These are phyloP conservation scores for Monosporozyma solicola DNA, from an alignment of 805 yeast genomes.

Conservation along the genomic window DNA sequence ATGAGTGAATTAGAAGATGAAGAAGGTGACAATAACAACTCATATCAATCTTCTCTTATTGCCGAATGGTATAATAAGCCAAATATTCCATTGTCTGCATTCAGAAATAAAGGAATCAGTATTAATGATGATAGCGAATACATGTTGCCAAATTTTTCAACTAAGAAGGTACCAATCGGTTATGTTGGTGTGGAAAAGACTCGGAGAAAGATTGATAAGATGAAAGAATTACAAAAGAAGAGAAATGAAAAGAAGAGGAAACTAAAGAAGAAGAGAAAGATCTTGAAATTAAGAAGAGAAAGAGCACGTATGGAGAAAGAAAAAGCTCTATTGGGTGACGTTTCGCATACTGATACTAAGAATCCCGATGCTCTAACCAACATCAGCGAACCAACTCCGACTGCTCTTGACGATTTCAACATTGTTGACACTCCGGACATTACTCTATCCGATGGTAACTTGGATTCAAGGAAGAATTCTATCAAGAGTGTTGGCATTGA, in stretches of 20 bases:
- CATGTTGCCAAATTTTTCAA: constrained; percentile 23
- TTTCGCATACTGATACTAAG: not conserved
- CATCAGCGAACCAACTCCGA: not conserved
- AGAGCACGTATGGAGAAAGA: constrained; percentile 26
- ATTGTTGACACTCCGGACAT: not conserved
- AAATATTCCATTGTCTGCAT: constrained; percentile 79
- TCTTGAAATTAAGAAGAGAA: constrained; percentile 25
- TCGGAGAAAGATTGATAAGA: constrained; percentile 28
- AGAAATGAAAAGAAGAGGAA: constrained; percentile 28
- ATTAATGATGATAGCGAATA: constrained; percentile 27
- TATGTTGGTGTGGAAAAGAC: constrained; percentile 30
- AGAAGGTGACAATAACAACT: constrained; percentile 41
- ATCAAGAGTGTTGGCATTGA: constrained; percentile 25
- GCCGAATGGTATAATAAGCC: constrained; percentile 34
- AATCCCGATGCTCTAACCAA: not conserved
- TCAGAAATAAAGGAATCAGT: constrained; percentile 64
- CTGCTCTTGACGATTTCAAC: constrained; percentile 1
- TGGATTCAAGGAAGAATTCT: constrained; percentile 15
- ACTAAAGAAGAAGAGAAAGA: constrained; percentile 27
- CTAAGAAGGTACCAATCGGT: constrained; percentile 29
- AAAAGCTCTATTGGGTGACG: constrained; percentile 3
- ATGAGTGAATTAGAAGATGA: constrained; percentile 81
- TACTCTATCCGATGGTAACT: not conserved
- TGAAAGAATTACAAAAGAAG: constrained; percentile 29
- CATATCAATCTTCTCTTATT: constrained; percentile 29